Evolutionary conservation across 73 alveolate species (phyloP).

Genomic region (Uronychia binucleata): DNA sequence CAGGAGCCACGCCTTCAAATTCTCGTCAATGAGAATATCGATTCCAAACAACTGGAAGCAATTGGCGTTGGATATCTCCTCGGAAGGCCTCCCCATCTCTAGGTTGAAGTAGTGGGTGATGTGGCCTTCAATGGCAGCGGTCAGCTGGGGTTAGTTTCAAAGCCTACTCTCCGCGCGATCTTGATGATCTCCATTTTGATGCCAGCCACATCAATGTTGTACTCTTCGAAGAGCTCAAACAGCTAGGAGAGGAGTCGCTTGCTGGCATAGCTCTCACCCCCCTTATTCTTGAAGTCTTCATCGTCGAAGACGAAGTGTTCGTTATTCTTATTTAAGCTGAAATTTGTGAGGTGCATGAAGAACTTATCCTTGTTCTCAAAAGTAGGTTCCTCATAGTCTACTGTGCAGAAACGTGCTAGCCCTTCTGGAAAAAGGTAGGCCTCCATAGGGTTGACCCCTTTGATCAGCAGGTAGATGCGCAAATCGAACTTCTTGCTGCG

Average conservation of each 20-base stretch:
- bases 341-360: conserved; percentile 88
- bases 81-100: not conserved
- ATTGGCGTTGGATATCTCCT: not conserved
- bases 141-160: not conserved
- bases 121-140: not conserved
- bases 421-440: conserved; percentile 94
- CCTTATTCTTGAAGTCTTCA: not conserved
- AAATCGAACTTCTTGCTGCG: conserved; percentile 90
- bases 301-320: conserved; percentile 48
- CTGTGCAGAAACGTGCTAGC: conserved; percentile 90
- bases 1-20: not conserved
- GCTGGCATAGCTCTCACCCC: not conserved
- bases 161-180: not conserved
- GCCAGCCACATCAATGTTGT: not conserved
- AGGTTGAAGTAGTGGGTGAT: not conserved
- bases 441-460: conserved; percentile 84
- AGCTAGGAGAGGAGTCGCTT: not conserved
- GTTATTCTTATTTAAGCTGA: conserved; percentile 78
- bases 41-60: not conserved
- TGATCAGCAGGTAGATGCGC: conserved; percentile 89
- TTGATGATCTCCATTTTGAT: conserved; percentile 20
- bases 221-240: not conserved
- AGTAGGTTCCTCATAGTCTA: conserved; percentile 80
- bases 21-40: not conserved
- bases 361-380: conserved; percentile 65